Base-by-base conservation (phyloP, 495 filamentous ascomycete species). In the Penicillium flavigenum region DNA sequence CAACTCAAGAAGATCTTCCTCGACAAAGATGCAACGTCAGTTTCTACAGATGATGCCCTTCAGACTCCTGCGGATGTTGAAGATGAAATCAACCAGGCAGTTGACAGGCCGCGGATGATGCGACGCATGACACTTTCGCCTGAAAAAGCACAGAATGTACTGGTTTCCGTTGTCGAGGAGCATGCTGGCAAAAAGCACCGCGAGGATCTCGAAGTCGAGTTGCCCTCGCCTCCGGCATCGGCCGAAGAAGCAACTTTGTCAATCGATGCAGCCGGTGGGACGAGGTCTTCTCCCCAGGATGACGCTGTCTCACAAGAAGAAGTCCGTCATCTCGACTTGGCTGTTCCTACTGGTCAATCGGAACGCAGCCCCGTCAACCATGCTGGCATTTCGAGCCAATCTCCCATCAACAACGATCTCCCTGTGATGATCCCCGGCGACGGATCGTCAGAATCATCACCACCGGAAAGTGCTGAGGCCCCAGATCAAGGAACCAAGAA, bases 1-100 rank as follows among this genome's bases (percentile, higher is more conserved):
- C 95, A 99, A 63, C 78, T 99, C 48, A 94, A 88, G 72, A 97
- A 94, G 67, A 88, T 99, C 52, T 99, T 98, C 69, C 82, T 95
- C 17, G 93, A 98, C 64, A 79, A 80, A 49, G 88, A 93, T 69
- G 86, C 88, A 52, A 87, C 90, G 8, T 84, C 84, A 14, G 82
- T 88, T 52, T 86, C 87, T 20, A 64, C 92, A 10, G 66, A 69
- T 11, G 64, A 69, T 44, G 26, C 64, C 7, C 46, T 63, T 24
- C 62, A 61, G 2, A 77, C 80, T 7, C 84, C 84, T n/a, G 81
- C 81, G 6, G 88, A 90, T 17, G 81, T 74, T 24, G 74, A 79
- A 31, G 72, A 75, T 34, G 83, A 85, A 51, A 81, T 75, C 54
- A 72, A 63, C 4, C 68, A 76, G 24, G 53, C 62, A 42, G 55